A percentile compares a stretch with the other conserved stretches of the same genome.
These are phyloP conservation scores for Buddleja alternifolia DNA, from an alignment of 257 asterid genomes.

Conservation along the genomic window DNA sequence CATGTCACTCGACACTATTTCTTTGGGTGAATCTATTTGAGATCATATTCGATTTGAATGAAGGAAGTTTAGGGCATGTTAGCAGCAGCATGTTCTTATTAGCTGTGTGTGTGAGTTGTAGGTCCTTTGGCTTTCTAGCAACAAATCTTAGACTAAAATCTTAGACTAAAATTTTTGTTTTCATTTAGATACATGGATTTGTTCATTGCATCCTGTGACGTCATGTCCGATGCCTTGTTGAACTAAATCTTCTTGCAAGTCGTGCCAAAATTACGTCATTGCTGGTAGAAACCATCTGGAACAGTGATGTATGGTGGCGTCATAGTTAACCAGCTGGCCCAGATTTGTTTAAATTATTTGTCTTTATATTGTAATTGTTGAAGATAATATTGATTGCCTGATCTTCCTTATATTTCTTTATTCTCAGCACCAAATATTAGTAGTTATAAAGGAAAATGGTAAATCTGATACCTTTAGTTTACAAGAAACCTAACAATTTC, in stretches of 20 bases:
- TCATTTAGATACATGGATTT: not conserved
- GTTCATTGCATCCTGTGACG: not conserved
- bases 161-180: not conserved
- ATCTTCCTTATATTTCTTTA: not conserved
- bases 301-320: not conserved
- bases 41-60: not conserved
- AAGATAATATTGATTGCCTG: not conserved
- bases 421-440: slow-evolving; percentile 14
- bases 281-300: slow-evolving; percentile 8
- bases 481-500: slow-evolving; percentile 20
- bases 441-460: not conserved
- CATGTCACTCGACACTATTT: not conserved
- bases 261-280: slow-evolving; percentile 15
- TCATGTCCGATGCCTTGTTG: not conserved
- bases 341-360: not conserved
- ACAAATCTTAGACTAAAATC: not conserved
- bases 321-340: not conserved
- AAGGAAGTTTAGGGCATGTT: not conserved
- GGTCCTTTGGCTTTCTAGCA: not conserved
- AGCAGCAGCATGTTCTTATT: not conserved
- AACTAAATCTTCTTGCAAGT: slow-evolving; percentile 1
- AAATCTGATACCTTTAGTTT: slow-evolving; percentile 10
- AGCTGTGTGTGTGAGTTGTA: not conserved
- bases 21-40: slow-evolving; percentile 5
- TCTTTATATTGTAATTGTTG: not conserved